These are phyloP conservation scores for Trypanosoma cruzi DNA, from an alignment of 208 protist species.

Conservation along the genomic window DNA sequence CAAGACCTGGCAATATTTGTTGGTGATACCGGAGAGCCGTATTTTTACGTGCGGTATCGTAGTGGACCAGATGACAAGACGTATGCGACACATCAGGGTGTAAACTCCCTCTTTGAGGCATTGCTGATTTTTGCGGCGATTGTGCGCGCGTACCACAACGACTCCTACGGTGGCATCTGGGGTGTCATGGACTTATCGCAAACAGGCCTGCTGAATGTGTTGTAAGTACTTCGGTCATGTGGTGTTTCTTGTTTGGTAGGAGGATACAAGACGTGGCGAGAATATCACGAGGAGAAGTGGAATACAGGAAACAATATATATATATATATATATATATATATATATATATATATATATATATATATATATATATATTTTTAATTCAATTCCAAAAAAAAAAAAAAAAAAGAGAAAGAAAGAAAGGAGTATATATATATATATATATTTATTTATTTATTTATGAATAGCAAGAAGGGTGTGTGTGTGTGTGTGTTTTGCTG, in stretches of 20 bases:
- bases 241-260: background rate
- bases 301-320: background rate
- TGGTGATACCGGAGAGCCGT: conserved; percentile 80
- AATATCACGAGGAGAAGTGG: background rate
- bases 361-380: background rate
- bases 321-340: background rate
- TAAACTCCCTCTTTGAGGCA: conserved; percentile 74
- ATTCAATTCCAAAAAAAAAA: background rate
- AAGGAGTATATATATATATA: background rate
- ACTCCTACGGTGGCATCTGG: conserved; percentile 52
- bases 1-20: conserved; percentile 61
- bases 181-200: conserved; percentile 60
- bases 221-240: conserved; percentile 13
- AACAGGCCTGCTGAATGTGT: conserved; percentile 32
- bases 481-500: background rate
- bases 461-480: no score
- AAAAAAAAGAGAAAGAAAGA: conserved; percentile 4
- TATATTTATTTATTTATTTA: no score
- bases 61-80: conserved; percentile 31
- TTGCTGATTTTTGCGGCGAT: conserved; percentile 65
- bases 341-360: background rate
- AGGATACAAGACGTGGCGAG: background rate
- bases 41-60: conserved; percentile 81
- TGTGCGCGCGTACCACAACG: conserved; percentile 57
- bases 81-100: conserved; percentile 49